Percentiles rank a stretch among this genome's conserved stretches.
These are phyloP conservation scores for Lactarius sanguifluus DNA, from an alignment of 768 basidiomycete genomes.

Conservation along the genomic window DNA sequence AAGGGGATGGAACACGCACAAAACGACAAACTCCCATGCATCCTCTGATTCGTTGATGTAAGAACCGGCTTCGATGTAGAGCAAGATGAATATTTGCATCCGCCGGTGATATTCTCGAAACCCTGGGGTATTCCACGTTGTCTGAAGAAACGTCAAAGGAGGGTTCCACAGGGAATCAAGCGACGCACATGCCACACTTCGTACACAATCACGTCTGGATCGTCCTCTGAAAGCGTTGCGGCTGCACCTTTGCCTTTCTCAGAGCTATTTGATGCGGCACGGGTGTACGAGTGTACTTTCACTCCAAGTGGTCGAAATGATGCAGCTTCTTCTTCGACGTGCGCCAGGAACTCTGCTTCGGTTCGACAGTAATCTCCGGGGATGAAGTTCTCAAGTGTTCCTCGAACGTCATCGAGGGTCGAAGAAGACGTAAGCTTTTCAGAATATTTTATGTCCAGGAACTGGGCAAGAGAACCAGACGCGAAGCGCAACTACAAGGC, in stretches of 20 bases:
- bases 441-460: conserved; percentile 65
- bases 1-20: conserved; percentile 51
- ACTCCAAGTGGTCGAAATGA: conserved; percentile 76
- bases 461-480: conserved; percentile 82
- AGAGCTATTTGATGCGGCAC: conserved; percentile 46
- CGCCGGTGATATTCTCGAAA: conserved; percentile 88
- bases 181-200: conserved; percentile 87
- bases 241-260: conserved; percentile 57
- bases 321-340: conserved; percentile 75
- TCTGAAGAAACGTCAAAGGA: conserved; percentile 42
- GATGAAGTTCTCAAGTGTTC: conserved; percentile 71
- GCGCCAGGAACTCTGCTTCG: conserved; percentile 61
- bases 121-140: conserved; percentile 81
- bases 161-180: conserved; percentile 3
- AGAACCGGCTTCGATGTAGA: conserved; percentile 95
- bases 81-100: conserved; percentile 92
- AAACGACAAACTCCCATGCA: conserved; percentile 86
- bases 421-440: conserved; percentile 62
- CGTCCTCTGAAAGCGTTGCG: conserved; percentile 46
- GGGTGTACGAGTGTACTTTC: conserved; percentile 73
- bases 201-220: conserved; percentile 66
- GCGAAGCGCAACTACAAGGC: conserved; percentile 70
- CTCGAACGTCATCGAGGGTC: conserved; percentile 87
- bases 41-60: conserved; percentile 95
- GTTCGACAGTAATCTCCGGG: conserved; percentile 77